Percentiles rank a stretch among this genome's conserved stretches.
These are phyloP conservation scores for Tolypocladium ovalisporum DNA, from an alignment of 2,329 filamentous ascomycete genomes.

Conservation along the genomic window DNA sequence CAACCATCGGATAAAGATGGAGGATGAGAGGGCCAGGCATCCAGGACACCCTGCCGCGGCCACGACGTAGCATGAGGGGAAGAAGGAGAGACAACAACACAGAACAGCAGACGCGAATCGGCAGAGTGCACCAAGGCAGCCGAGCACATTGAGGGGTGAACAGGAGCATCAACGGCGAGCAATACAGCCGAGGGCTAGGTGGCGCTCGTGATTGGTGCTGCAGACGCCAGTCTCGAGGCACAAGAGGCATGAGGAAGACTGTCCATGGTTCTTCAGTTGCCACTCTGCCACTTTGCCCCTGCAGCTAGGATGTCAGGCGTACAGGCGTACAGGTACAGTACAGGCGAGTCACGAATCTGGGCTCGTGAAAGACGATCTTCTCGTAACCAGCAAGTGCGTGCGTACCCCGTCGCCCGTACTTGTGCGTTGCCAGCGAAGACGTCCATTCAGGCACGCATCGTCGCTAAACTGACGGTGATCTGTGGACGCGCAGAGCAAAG, in stretches of 20 bases:
- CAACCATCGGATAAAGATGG: conserved; percentile 1
- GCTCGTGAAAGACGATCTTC: too few species aligned
- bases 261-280: neutral
- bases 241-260: neutral
- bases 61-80: neutral
- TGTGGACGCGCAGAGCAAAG: neutral
- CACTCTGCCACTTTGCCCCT: neutral
- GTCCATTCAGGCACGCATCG: neutral
- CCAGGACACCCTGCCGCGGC: neutral
- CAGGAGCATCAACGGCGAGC: neutral
- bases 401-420: too few species aligned
- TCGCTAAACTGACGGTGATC: too few species aligned
- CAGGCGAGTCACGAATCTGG: too few species aligned
- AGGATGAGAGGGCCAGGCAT: too few species aligned
- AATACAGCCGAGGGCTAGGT: neutral
- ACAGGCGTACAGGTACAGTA: too few species aligned
- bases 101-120: neutral
- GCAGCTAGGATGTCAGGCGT: neutral
- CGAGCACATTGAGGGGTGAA: neutral
- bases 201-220: neutral
- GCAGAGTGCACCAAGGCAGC: neutral
- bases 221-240: neutral
- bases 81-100: neutral
- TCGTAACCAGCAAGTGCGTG: too few species aligned
- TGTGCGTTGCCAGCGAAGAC: too few species aligned